Evolutionary conservation across 2,329 filamentous ascomycete genomes (phyloP), one percentile per base, ranked within the genome.

Genomic region (Clonostachys solani): DNA sequence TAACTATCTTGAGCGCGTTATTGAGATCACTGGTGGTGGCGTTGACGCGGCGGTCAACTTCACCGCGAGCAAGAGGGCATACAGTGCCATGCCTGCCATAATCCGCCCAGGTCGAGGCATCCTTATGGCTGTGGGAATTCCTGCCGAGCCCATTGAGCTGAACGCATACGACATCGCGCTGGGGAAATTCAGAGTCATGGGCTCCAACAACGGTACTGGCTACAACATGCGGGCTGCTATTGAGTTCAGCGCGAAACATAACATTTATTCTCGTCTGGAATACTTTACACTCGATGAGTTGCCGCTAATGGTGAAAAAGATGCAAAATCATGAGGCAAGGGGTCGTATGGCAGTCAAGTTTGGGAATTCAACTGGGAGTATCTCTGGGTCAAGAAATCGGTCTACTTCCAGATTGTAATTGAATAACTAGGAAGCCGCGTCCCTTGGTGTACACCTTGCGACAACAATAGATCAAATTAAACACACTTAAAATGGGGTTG

Each of bases 231-330:
- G 33, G n/a, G 35, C 36, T 37, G 48, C 48, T 12, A 48, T 50
- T n/a, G 40, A 49, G 15, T 49, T 49, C 33, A 49, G 47, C 33
- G 43, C 43, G 16, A 45, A 49, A 44, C 47, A 49, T 19, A 45
- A 42, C 18, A 49, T 49, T 44, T 36, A 29, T 10, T 48, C 47
- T 6, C 40, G 42, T 9, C 18, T 43, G 3, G 47, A 48, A 43
- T 48, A 45, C 36, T 40, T 37, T 33, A 29, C 35, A 16, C 36
- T 48, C n/a, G 43, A 48, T 36, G 47, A 48, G 17, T 17, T 48
- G 47, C 47, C 47, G 5, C 13, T 34, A 5, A 48, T 48, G 47
- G 36, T 48, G 12, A 43, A 48, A 38, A 48, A 45, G 37, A 44
- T 48, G 47, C 47, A 48, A 43, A 44, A 44, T 15, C 47, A 48